phyloP scores from a whole-genome alignment of 257 asterid species.

The Penstemon newberryi region DNA sequence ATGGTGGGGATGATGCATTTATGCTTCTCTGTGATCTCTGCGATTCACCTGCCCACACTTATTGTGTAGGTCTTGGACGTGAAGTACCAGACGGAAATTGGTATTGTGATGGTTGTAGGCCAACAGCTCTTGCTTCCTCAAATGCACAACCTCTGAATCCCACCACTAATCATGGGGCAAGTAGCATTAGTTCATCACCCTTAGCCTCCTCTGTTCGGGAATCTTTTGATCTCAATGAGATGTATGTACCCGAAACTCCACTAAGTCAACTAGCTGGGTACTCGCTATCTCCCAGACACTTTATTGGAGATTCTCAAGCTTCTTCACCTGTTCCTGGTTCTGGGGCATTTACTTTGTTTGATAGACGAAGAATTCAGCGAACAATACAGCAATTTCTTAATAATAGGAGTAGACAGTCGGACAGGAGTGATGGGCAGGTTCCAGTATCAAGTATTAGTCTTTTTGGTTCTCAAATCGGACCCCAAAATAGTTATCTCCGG shows the following conservation, averaged over 20 bases:
- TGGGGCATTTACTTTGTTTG: constrained; percentile 60
- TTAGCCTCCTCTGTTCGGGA: constrained; percentile 44
- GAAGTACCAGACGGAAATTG: constrained; percentile 97
- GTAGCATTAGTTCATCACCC: constrained; percentile 51
- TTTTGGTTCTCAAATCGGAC: constrained; percentile 31
- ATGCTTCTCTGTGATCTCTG: constrained; percentile 93
- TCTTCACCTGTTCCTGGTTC: constrained; percentile 52
- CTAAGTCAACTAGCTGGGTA: constrained; percentile 43
- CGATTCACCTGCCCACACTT: constrained; percentile 88
- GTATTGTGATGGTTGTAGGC: constrained; percentile 94
- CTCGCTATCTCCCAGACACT: constrained; percentile 45
- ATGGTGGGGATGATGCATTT: constrained; percentile 83
- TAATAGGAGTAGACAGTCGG: constrained; percentile 52
- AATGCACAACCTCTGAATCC: constrained; percentile 45
- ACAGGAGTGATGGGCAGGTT: constrained; percentile 33
- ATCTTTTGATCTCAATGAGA: constrained; percentile 74
- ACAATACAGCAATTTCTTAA: constrained; percentile 59
- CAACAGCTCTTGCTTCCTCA: constrained; percentile 60
- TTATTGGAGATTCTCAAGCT: constrained; percentile 50
- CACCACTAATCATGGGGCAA: constrained; percentile 46
- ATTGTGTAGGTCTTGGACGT: constrained; percentile 78
- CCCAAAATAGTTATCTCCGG: constrained; percentile 28
- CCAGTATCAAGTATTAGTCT: constrained; percentile 37
- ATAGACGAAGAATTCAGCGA: constrained; percentile 69
- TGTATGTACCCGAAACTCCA: constrained; percentile 75